Evolutionary conservation across 768 basidiomycete species (phyloP).

Genomic region (Hypsizygus marmoreus): DNA sequence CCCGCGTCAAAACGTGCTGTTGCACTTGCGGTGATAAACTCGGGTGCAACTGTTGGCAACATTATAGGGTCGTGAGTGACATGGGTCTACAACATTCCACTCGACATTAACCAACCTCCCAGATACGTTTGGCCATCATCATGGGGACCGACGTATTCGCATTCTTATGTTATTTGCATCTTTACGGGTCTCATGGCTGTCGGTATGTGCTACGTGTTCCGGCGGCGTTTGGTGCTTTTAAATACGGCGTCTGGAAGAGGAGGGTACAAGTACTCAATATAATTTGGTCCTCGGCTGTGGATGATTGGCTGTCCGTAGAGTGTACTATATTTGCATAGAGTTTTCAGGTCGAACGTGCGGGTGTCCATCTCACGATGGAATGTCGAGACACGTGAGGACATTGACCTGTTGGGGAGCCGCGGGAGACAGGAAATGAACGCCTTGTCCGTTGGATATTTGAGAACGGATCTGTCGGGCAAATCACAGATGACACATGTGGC

Average conservation of each 20-base stretch:
- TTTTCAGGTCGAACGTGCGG: too few relatives aligned
- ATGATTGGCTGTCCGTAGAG: too few relatives aligned
- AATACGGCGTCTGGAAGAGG: slow-evolving; percentile 46
- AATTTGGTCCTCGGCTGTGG: too few relatives aligned
- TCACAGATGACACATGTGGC: too few relatives aligned
- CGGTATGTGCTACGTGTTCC: slow-evolving; percentile 54
- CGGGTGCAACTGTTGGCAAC: slow-evolving; percentile 83
- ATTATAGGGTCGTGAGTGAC: slow-evolving; percentile 75
- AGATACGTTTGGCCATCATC: slow-evolving; percentile 66
- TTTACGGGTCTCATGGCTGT: slow-evolving; percentile 53
- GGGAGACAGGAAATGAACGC: too few relatives aligned
- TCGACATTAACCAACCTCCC: slow-evolving; percentile 11
- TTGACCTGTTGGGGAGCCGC: too few relatives aligned
- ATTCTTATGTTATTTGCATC: slow-evolving; percentile 77
- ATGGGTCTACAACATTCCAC: slow-evolving; percentile 6
- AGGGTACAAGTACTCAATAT: slow-evolving; percentile 54
- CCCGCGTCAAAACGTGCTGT: slow-evolving; percentile 84
- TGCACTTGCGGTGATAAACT: slow-evolving; percentile 78
- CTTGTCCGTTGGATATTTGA: too few relatives aligned
- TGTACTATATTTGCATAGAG: too few relatives aligned
- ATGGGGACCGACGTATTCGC: slow-evolving; percentile 70
- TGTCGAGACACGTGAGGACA: too few relatives aligned
- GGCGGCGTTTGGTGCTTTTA: slow-evolving; percentile 35
- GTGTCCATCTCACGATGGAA: too few relatives aligned
- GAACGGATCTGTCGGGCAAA: too few relatives aligned